A percentile compares a stretch with the other conserved stretches of the same genome.
These are phyloP conservation scores for Pleurotus djamor DNA, from an alignment of 768 basidiomycete species.

Conservation along the genomic window DNA sequence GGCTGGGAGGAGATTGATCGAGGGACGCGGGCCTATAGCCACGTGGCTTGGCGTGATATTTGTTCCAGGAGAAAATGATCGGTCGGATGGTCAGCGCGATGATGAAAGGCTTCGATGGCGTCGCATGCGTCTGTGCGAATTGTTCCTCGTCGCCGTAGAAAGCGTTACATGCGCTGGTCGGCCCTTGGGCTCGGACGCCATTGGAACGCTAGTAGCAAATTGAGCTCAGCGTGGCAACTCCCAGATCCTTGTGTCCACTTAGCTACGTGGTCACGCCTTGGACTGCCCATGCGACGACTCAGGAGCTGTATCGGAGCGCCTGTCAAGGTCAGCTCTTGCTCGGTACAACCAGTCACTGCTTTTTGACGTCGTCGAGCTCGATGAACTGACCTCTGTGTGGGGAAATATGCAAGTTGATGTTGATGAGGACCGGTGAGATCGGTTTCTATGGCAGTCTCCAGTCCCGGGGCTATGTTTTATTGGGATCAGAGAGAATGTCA, in stretches of 20 bases:
- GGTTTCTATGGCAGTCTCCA: slow-evolving; percentile 5
- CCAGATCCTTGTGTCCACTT: not conserved
- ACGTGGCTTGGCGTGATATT: not conserved
- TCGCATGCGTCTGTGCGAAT: slow-evolving; percentile 1
- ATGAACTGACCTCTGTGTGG: too few species aligned
- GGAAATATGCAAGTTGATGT: not conserved
- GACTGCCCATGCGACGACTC: too few species aligned
- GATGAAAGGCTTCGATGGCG: slow-evolving; percentile 1
- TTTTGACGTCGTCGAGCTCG: too few species aligned
- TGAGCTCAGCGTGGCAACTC: slow-evolving; percentile 5
- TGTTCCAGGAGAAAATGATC: not conserved
- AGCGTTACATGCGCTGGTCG: not conserved
- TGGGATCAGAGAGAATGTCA: slow-evolving; percentile 1
- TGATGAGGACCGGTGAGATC: slow-evolving; percentile 5
- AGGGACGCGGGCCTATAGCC: not conserved
- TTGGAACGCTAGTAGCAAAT: not conserved
- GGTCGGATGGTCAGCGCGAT: not conserved
- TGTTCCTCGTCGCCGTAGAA: not conserved
- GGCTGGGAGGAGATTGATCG: not conserved
- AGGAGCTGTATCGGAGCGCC: too few species aligned
- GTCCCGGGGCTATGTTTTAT: slow-evolving; percentile 2
- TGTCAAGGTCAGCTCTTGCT: too few species aligned
- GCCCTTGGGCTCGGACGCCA: not conserved
- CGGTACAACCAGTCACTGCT: too few species aligned
- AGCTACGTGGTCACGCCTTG: not conserved